Conservation (phyloP, 129 eudicot genomes). For the Apium graveolens region DNA sequence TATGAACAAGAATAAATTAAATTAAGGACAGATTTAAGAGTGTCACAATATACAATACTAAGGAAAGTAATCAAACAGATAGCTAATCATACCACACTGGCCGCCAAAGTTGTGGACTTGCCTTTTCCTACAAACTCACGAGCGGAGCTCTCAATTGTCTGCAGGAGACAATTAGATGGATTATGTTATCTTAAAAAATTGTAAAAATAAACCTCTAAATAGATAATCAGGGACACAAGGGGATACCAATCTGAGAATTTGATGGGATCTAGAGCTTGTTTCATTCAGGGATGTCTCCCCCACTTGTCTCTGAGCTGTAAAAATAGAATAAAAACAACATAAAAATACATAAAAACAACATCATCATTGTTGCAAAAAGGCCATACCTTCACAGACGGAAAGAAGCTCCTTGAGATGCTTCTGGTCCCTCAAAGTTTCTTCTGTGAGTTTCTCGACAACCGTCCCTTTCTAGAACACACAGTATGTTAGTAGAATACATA, state of each 20-base stretch:
- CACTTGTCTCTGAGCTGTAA: slow-evolving; percentile 82
- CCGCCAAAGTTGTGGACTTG: slow-evolving; percentile 84
- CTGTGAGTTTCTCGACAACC: slow-evolving; percentile 83
- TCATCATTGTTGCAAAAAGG: neutral
- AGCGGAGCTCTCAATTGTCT: slow-evolving; percentile 99
- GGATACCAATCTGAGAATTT: slow-evolving; percentile 82
- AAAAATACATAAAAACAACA: neutral
- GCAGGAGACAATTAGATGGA: slow-evolving; percentile 24
- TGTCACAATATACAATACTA: neutral
- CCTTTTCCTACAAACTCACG: slow-evolving; percentile 95
- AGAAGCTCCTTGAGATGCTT: slow-evolving; percentile 83
- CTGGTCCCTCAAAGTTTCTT: slow-evolving; percentile 84
- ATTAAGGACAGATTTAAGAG: neutral
- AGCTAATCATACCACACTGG: slow-evolving; percentile 72
- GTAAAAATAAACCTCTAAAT: neutral
- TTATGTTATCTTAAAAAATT: neutral
- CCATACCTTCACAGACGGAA: slow-evolving; percentile 79
- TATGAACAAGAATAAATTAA: slow-evolving; percentile 9
- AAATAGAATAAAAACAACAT: neutral
- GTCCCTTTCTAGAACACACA: slow-evolving; percentile 63
- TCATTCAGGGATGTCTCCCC: slow-evolving; percentile 97
- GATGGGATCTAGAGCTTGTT: slow-evolving; percentile 98
- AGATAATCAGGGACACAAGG: neutral
- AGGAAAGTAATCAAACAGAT: slow-evolving; percentile 4
- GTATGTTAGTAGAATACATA: slow-evolving; percentile 5